Evolutionary conservation across 1,284 basidiomycete genomes (phyloP).

Genomic region (Austroboletus niveus): DNA sequence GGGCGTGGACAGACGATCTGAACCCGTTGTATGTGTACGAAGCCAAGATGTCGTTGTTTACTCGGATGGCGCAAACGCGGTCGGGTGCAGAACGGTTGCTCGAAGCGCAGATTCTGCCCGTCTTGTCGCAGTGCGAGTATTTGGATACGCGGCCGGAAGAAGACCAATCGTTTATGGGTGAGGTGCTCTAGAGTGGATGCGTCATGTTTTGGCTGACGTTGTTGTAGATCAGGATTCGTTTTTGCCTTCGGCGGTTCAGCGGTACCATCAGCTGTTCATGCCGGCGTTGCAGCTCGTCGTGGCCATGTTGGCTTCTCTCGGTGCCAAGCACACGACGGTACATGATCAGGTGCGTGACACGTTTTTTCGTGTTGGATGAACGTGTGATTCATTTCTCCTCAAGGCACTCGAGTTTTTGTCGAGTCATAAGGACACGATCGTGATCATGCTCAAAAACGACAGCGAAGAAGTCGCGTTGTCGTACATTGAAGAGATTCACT

Average conservation of each 20-base stretch:
- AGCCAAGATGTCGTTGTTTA: conserved; percentile 87
- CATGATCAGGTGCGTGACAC: conserved; percentile 56
- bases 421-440: conserved; percentile 76
- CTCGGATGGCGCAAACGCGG: conserved; percentile 79
- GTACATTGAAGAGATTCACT: conserved; percentile 72
- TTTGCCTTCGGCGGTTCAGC: conserved; percentile 82
- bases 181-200: conserved; percentile 22
- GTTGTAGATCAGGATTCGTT: conserved; percentile 76
- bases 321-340: conserved; percentile 61
- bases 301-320: conserved; percentile 67
- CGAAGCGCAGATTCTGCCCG: conserved; percentile 75
- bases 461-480: conserved; percentile 61
- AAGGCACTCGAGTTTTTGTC: conserved; percentile 77
- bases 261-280: conserved; percentile 87
- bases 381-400: background rate
- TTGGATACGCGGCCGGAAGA: conserved; percentile 79
- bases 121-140: conserved; percentile 86
- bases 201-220: background rate
- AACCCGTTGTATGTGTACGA: conserved; percentile 96
- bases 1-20: conserved; percentile 64
- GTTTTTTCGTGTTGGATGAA: background rate
- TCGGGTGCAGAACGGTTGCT: conserved; percentile 84
- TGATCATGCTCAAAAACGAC: conserved; percentile 76
- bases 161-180: conserved; percentile 81
- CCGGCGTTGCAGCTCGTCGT: conserved; percentile 81